phyloP scores from a whole-genome alignment of 2,329 filamentous ascomycete species.

The Colletotrichum musae region DNA sequence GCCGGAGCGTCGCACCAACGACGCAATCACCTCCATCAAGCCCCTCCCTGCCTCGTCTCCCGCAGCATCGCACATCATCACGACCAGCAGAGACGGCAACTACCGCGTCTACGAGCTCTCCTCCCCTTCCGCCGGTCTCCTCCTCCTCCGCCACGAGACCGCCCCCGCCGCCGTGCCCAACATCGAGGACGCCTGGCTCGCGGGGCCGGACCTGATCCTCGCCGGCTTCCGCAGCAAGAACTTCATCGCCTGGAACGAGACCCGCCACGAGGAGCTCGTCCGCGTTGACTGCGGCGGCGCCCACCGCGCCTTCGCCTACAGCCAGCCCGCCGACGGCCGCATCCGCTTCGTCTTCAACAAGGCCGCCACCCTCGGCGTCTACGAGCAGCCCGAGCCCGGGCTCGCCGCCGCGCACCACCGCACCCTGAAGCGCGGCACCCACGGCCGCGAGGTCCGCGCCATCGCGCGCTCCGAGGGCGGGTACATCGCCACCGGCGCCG shows the following conservation, averaged over 20 bases:
- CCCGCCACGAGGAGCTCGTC: constrained; percentile 76
- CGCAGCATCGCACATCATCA: constrained; percentile 68
- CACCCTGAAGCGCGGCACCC: constrained; percentile 78
- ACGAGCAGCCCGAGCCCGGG: constrained; percentile 55
- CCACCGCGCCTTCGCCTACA: constrained; percentile 80
- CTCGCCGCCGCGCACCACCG: constrained; percentile 47
- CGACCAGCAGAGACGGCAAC: constrained; percentile 82
- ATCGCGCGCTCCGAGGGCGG: constrained; percentile 56
- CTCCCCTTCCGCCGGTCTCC: constrained; percentile 49
- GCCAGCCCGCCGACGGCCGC: constrained; percentile 46
- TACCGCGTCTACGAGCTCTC: constrained; percentile 75
- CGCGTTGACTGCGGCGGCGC: constrained; percentile 86
- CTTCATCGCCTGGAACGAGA: constrained; percentile 88
- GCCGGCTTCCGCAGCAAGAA: constrained; percentile 86
- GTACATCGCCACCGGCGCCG: constrained; percentile 77
- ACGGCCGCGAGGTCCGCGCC: constrained; percentile 86
- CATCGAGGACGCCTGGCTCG: constrained; percentile 80
- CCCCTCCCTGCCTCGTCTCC: constrained; percentile 55
- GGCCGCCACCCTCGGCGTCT: constrained; percentile 68
- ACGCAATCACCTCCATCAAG: constrained; percentile 79
- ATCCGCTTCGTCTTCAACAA: constrained; percentile 81
- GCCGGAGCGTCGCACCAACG: constrained; percentile 59
- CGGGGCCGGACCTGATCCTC: constrained; percentile 72
- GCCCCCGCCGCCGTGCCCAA: constrained; percentile 80
- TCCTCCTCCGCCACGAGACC: constrained; percentile 78